phyloP scores from a whole-genome alignment of 1,284 basidiomycete genomes.

The Boletus sp. region DNA sequence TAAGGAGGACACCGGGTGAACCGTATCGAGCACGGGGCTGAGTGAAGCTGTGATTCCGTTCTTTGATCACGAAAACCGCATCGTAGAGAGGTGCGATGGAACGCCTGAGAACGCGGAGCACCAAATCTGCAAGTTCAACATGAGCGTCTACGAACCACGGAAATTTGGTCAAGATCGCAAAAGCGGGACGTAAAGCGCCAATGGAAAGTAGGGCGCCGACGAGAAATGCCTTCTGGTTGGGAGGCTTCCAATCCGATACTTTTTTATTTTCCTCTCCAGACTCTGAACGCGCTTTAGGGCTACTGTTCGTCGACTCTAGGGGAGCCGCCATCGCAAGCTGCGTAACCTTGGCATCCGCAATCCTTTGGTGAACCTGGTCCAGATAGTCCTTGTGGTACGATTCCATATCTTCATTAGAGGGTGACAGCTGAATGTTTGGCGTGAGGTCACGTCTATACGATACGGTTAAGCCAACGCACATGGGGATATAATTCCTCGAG shows the following conservation, averaged over 20 bases:
- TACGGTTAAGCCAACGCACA: constrained; percentile 42
- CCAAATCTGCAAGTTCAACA: constrained; percentile 80
- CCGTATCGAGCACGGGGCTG: constrained; percentile 62
- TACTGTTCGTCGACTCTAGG: constrained; percentile 54
- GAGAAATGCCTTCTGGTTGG: constrained; percentile 82
- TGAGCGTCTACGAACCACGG: constrained; percentile 84
- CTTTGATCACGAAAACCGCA: constrained; percentile 45
- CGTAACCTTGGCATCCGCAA: constrained; percentile 68
- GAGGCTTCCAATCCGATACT: constrained; percentile 43
- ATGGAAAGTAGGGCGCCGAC: constrained; percentile 80
- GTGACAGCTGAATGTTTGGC: constrained; percentile 53
- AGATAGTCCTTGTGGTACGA: constrained; percentile 65
- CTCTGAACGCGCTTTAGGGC: constrained; percentile 37
- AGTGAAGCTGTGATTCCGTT: constrained; percentile 55
- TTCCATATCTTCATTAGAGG: constrained; percentile 73
- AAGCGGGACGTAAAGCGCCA: constrained; percentile 75
- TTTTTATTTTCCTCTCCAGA: constrained; percentile 44
- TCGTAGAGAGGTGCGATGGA: constrained; percentile 72
- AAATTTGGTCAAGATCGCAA: constrained; percentile 78
- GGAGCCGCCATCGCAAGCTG: constrained; percentile 89
- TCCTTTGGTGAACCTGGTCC: constrained; percentile 60
- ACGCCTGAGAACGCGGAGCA: constrained; percentile 69
- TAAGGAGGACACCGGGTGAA: constrained; percentile 47
- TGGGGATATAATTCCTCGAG: constrained; percentile 86
- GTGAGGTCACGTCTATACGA: constrained; percentile 8